Evolutionary conservation across 371 early-diverging fungal genomes (phyloP).

Genomic region (Thermomucor indicae-seudaticae): DNA sequence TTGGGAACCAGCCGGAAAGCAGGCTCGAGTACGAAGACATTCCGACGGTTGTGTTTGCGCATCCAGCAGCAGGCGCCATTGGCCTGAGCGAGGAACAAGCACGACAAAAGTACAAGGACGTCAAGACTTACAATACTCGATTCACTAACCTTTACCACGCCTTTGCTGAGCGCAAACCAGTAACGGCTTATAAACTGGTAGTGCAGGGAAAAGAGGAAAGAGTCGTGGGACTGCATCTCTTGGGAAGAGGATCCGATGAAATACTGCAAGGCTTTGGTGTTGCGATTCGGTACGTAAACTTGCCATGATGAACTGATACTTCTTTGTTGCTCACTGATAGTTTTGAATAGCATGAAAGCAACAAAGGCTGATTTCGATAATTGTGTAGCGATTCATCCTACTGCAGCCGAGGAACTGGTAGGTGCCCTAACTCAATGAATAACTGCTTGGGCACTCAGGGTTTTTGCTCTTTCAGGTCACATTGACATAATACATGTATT

Average conservation of each 20-base stretch:
- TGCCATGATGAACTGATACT: neutral
- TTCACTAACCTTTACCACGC: conserved; percentile 93
- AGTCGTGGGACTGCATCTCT: conserved; percentile 95
- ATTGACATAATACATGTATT: too few relatives aligned
- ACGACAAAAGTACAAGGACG: conserved; percentile 63
- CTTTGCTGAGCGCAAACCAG: conserved; percentile 84
- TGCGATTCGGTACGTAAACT: conserved; percentile 38
- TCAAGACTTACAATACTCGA: conserved; percentile 81
- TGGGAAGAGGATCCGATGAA: conserved; percentile 92
- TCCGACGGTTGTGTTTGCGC: conserved; percentile 96
- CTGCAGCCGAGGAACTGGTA: conserved; percentile 92
- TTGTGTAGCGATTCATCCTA: conserved; percentile 98
- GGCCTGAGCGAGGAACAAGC: conserved; percentile 91
- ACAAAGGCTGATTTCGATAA: conserved; percentile 93
- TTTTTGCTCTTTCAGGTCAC: too few relatives aligned
- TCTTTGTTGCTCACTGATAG: neutral
- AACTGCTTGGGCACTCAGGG: too few relatives aligned
- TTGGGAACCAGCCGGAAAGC: conserved; percentile 62
- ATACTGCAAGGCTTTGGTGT: conserved; percentile 91
- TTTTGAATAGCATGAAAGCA: conserved; percentile 76
- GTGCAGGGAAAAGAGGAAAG: conserved; percentile 84
- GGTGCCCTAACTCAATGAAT: too few relatives aligned
- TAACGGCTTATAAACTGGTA: conserved; percentile 87
- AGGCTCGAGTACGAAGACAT: conserved; percentile 90
- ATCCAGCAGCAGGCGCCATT: conserved; percentile 88